phyloP scores from a whole-genome alignment of 2,329 filamentous ascomycete species.

The Fusarium ambrosium region DNA sequence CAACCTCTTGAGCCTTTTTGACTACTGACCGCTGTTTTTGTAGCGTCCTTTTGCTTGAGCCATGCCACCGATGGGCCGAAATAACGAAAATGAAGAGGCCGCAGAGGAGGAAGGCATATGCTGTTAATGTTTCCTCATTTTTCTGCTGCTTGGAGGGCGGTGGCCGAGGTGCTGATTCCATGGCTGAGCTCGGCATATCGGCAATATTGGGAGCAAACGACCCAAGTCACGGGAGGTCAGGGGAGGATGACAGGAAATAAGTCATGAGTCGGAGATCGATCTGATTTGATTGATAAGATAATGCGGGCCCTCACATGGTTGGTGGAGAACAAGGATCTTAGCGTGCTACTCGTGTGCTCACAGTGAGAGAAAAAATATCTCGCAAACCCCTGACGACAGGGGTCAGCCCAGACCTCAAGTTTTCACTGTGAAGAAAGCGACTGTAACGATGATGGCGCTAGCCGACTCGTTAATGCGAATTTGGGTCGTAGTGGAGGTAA shows the following conservation, averaged over 20 bases:
- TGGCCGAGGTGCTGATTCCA: not conserved
- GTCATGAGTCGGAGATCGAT: not conserved
- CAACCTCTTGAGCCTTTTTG: not conserved
- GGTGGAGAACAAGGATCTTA: not conserved
- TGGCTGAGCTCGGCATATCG: not conserved
- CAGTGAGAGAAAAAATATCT: not conserved
- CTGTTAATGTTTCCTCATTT: not conserved
- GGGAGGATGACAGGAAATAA: not conserved
- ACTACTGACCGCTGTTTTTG: not conserved
- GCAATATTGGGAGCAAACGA: not conserved
- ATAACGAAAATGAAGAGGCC: not conserved
- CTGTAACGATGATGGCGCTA: not conserved
- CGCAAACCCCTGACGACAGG: not conserved
- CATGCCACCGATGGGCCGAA: not conserved
- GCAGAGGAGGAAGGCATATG: not conserved
- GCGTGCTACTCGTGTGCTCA: not conserved
- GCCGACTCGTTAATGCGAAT: not conserved
- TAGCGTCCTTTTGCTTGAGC: not conserved
- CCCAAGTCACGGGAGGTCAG: not conserved
- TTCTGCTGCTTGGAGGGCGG: not conserved
- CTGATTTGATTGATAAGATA: not conserved
- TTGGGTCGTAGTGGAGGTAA: not conserved
- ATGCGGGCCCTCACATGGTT: not conserved
- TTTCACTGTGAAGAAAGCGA: not conserved
- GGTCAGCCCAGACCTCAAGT: not conserved